phyloP scores from a whole-genome alignment of 441 rosid species.

The Mallotus repandus region DNA sequence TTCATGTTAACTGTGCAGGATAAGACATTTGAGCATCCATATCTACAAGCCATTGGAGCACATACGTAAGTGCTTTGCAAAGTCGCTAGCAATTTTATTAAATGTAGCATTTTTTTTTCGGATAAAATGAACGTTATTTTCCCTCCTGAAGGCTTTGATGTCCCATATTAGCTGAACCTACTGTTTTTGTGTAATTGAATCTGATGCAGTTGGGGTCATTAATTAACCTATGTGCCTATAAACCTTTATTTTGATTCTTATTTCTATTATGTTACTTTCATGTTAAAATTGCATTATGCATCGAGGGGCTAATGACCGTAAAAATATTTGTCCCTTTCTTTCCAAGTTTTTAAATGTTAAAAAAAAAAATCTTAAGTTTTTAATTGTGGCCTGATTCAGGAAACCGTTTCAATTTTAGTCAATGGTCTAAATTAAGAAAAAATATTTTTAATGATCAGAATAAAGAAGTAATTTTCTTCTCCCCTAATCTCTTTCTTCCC shows the following conservation, averaged over 20 bases:
- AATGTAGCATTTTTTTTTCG: neutral
- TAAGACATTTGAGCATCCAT: constrained; percentile 94
- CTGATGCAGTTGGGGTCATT: no score
- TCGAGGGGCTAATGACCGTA: neutral
- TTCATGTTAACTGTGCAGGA: constrained; percentile 55
- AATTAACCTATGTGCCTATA: neutral
- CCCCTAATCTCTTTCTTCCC: no score
- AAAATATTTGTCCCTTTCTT: no score
- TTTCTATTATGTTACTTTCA: neutral
- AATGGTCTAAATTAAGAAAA: no score
- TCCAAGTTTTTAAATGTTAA: no score
- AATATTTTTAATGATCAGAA: no score
- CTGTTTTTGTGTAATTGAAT: neutral
- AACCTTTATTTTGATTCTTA: no score
- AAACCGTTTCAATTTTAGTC: no score
- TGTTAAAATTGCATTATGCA: neutral
- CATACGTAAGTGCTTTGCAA: constrained; percentile 66
- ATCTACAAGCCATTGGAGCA: constrained; percentile 90
- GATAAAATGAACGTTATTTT: neutral
- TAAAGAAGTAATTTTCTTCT: no score
- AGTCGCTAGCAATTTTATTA: no score
- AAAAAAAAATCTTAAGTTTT: no score
- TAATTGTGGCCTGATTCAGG: no score
- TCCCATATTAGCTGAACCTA: constrained; percentile 1
- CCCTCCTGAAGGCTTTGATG: neutral